Evolutionary conservation across 1,284 basidiomycete species (phyloP), one percentile per base, ranked within the genome.

Genomic region (Ceratobasidium sp.): DNA sequence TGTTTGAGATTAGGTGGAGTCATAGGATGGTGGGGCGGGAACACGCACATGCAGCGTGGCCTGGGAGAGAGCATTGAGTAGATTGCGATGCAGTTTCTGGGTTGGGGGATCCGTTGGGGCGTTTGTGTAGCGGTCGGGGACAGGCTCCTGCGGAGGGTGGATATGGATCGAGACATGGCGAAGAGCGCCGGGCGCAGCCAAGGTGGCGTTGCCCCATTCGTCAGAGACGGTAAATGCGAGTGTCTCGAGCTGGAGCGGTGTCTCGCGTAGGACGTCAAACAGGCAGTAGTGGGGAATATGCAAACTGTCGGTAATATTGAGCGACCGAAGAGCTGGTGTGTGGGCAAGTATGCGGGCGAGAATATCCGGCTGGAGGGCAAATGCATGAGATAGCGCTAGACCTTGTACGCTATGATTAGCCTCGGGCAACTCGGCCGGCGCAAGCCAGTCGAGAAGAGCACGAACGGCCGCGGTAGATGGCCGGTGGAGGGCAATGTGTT

Each of bases 61-160:
- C 5, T 44, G 38, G 14, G 28, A 43, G 28, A 58, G 23, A 18
- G 54, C 43, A 28, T 43, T 38, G 54, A 57, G 55, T 28, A 70
- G 44, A 46, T 59, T 43, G 30, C 67, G 67, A 32, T 58, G 49
- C 14, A 70, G 28, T 7, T 55, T 54, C 26, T 70, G 67, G 23
- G 55, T 46, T 0, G 59, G 67, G 14, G 67, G 67, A 32, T 70
- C 67, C 28, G 52, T 47, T 44, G 67, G 52, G 16, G 67, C 54
- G 38, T 55, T 14, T 41, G 67, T 47, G 18, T 58, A 43, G n/a
- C 67, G 41, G 44, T 70, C 67, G 5, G 67, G 67, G 38, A 14
- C n/a, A 5, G 67, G 67, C 43, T 70, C 67, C 18, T 57, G 28
- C 9, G 67, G 67, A 1, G 67, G 67, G 38, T 70, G 30, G 55